Evolutionary conservation across 192 early-diverging fungal species (phyloP).

Genomic region (Jimgerdemannia lactiflua): DNA sequence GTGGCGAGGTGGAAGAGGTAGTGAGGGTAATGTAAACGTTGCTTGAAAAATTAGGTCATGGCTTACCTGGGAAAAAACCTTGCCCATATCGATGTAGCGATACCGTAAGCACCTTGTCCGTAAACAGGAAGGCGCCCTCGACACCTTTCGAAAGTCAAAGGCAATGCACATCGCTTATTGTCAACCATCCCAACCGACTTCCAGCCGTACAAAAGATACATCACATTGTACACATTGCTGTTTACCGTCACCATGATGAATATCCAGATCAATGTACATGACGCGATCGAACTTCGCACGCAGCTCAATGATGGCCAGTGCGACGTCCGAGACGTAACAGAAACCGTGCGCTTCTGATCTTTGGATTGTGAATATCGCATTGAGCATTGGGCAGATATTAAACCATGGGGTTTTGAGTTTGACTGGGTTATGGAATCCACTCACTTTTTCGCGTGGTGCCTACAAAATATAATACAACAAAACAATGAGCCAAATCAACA

Average conservation of each 20-base stretch:
- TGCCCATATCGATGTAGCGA: conserved; percentile 79
- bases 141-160: conserved; percentile 48
- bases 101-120: conserved; percentile 82
- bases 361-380: conserved; percentile 27
- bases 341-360: conserved; percentile 78
- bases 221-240: neutral
- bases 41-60: conserved; percentile 1
- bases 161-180: neutral
- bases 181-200: too few relatives aligned
- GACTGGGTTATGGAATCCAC: too few relatives aligned
- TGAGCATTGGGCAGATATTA: neutral
- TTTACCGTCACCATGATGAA: conserved; percentile 85
- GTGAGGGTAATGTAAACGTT: too few relatives aligned
- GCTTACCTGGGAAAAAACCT: conserved; percentile 74
- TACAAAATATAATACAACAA: neutral
- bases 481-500: too few relatives aligned
- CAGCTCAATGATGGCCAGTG: conserved; percentile 81
- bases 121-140: conserved; percentile 81
- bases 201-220: neutral
- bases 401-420: neutral
- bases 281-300: conserved; percentile 61
- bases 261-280: conserved; percentile 87
- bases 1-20: neutral
- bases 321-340: conserved; percentile 92
- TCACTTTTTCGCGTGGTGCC: conserved; percentile 38